A percentile compares a stretch with the other conserved stretches of the same genome.
Conservation (phyloP, 192 early-diverging fungal species). For the Coemansia sp. region DNA sequence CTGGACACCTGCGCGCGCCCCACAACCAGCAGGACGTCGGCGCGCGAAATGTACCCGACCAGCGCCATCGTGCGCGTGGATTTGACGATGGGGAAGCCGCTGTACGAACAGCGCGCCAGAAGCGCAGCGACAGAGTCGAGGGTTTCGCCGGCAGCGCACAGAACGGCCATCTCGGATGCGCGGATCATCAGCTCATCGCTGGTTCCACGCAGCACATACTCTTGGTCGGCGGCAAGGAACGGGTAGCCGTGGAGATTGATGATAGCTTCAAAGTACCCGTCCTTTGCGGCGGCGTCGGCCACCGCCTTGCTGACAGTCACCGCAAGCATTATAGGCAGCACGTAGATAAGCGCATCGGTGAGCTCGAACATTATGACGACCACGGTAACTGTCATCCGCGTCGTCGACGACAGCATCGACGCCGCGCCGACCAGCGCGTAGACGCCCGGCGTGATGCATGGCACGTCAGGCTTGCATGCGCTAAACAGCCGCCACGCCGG, state of each 20-base stretch:
- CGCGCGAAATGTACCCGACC: conserved; percentile 68
- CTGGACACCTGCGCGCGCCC: conserved; percentile 19
- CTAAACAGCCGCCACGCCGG: conserved; percentile 64
- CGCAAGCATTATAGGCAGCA: conserved; percentile 84
- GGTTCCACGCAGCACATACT: conserved; percentile 54
- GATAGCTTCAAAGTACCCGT: conserved; percentile 57
- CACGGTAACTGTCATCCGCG: conserved; percentile 87
- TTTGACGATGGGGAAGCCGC: conserved; percentile 74
- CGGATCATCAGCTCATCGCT: conserved; percentile 64
- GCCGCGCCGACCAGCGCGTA: conserved; percentile 87
- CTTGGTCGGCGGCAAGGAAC: conserved; percentile 62
- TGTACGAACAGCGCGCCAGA: conserved; percentile 53
- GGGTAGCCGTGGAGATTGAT: conserved; percentile 67
- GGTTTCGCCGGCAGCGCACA: conserved; percentile 53
- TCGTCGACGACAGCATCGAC: conserved; percentile 74
- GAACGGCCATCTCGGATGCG: conserved; percentile 61
- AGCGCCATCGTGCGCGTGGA: conserved; percentile 59
- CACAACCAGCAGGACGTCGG: conserved; percentile 54
- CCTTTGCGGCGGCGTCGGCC: conserved; percentile 52
- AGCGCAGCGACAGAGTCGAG: conserved; percentile 52
- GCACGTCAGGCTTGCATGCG: conserved; percentile 70
- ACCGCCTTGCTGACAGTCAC: conserved; percentile 60
- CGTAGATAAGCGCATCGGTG: conserved; percentile 93
- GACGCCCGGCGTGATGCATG: conserved; percentile 81
- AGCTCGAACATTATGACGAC: conserved; percentile 99